These are phyloP conservation scores for Cucurbita maxima DNA, from an alignment of 306 rosid genomes.

Conservation along the genomic window DNA sequence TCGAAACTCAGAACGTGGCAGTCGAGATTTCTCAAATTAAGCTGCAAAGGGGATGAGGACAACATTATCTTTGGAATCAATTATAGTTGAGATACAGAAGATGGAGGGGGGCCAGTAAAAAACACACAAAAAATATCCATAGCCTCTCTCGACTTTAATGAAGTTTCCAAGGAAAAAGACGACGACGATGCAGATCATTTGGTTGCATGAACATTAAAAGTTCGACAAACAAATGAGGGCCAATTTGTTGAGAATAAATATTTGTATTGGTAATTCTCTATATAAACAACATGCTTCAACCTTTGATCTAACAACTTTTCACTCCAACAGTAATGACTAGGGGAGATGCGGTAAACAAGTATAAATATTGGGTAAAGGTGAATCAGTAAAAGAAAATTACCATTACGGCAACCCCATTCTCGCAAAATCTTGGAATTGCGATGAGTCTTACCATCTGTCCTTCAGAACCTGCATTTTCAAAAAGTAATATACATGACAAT, in stretches of 20 bases:
- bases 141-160: not conserved
- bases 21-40: constrained; percentile 69
- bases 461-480: constrained; percentile 52
- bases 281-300: not conserved
- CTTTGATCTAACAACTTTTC: not conserved
- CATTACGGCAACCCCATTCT: constrained; percentile 75
- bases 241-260: not conserved
- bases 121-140: not conserved
- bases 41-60: constrained; percentile 31
- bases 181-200: not conserved
- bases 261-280: not conserved
- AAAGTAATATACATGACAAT: not conserved
- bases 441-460: constrained; percentile 84
- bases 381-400: constrained; percentile 26
- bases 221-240: not conserved
- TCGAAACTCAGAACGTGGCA: constrained; percentile 73
- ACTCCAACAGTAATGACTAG: not conserved
- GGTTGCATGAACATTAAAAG: not conserved
- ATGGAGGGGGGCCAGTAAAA: not conserved
- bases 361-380: not conserved
- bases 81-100: not conserved
- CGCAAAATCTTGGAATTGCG: constrained; percentile 66
- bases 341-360: not conserved
- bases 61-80: not conserved
- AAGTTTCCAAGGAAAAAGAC: not conserved